Conservation (phyloP, 2,329 filamentous ascomycete genomes). For the Colletotrichum eremochloae region DNA sequence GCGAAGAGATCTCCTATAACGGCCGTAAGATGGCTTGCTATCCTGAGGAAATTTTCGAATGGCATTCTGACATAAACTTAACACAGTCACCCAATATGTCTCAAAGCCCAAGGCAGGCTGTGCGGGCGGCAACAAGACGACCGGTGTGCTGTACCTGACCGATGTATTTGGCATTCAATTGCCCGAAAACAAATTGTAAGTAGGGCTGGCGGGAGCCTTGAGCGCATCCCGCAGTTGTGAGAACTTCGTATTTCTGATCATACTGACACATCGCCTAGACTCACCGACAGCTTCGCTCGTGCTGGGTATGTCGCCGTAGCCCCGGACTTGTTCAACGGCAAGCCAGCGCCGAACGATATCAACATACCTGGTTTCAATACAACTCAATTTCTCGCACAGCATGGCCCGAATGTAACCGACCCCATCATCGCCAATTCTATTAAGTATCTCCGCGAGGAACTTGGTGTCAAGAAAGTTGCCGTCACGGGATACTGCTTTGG, state of each 20-base stretch:
- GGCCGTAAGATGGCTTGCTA: slow-evolving; percentile 15
- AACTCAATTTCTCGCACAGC: slow-evolving; percentile 56
- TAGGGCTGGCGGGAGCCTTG: neutral
- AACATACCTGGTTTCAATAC: slow-evolving; percentile 56
- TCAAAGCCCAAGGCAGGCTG: slow-evolving; percentile 33
- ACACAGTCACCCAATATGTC: slow-evolving; percentile 33
- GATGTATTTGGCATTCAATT: slow-evolving; percentile 56
- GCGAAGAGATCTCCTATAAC: slow-evolving; percentile 28
- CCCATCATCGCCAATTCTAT: slow-evolving; percentile 62
- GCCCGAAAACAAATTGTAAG: slow-evolving; percentile 43
- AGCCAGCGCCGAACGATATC: slow-evolving; percentile 60
- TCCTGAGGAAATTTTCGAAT: neutral
- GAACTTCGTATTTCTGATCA: too few relatives aligned
- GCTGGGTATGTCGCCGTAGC: slow-evolving; percentile 75
- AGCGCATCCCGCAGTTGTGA: too few relatives aligned
- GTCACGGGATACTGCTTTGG: slow-evolving; percentile 76
- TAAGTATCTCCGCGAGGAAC: slow-evolving; percentile 59
- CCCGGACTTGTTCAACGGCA: slow-evolving; percentile 75
- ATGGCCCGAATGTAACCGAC: slow-evolving; percentile 58
- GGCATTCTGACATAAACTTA: neutral
- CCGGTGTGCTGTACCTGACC: slow-evolving; percentile 45
- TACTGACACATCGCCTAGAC: slow-evolving; percentile 37
- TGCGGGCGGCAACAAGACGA: slow-evolving; percentile 6
- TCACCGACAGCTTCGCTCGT: slow-evolving; percentile 76
- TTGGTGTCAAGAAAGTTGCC: slow-evolving; percentile 66